These are phyloP conservation scores for Arachnopeziza araneosa DNA, from an alignment of 2,329 filamentous ascomycete species.

Conservation along the genomic window DNA sequence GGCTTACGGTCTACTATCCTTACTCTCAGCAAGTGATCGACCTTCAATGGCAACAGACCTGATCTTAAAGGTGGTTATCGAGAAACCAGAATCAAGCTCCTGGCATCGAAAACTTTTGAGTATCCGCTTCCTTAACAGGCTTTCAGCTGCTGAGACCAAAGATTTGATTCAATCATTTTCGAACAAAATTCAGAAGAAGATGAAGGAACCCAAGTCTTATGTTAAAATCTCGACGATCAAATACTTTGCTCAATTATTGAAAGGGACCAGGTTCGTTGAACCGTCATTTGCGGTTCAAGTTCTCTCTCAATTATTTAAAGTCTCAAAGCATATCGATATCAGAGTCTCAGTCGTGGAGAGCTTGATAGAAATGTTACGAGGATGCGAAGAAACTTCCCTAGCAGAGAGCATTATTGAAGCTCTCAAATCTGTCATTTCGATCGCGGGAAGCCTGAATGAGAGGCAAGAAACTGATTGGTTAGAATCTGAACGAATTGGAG, in stretches of 20 bases:
- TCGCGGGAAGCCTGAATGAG: conserved; percentile 33
- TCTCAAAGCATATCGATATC: conserved; percentile 34
- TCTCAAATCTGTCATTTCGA: conserved; percentile 29
- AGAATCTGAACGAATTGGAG: conserved; percentile 17
- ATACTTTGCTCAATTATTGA: conserved; percentile 35
- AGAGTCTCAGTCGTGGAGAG: conserved; percentile 30
- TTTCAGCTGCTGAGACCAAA: conserved; percentile 29
- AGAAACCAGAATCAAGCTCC: conserved; percentile 34
- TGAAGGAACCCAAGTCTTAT: conserved; percentile 19
- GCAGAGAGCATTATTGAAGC: conserved; percentile 18
- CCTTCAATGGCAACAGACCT: conserved; percentile 29
- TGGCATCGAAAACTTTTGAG: conserved; percentile 37
- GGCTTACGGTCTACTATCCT: conserved; percentile 24
- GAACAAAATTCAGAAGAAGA: conserved; percentile 25
- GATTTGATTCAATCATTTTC: conserved; percentile 29
- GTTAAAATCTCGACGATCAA: conserved; percentile 40
- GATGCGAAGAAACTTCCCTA: conserved; percentile 10
- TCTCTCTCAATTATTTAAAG: conserved; percentile 28
- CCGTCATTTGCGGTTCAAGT: conserved; percentile 28
- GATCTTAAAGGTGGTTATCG: conserved; percentile 27
- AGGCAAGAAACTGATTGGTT: conserved; percentile 30
- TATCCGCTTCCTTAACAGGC: conserved; percentile 27
- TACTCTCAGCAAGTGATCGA: conserved; percentile 28
- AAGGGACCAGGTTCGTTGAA: conserved; percentile 30
- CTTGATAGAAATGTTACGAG: conserved; percentile 28